A percentile compares a stretch with the other conserved stretches of the same genome.
Evolutionary conservation across 805 yeast species (phyloP).

Genomic region (Candida tallmaniae): DNA sequence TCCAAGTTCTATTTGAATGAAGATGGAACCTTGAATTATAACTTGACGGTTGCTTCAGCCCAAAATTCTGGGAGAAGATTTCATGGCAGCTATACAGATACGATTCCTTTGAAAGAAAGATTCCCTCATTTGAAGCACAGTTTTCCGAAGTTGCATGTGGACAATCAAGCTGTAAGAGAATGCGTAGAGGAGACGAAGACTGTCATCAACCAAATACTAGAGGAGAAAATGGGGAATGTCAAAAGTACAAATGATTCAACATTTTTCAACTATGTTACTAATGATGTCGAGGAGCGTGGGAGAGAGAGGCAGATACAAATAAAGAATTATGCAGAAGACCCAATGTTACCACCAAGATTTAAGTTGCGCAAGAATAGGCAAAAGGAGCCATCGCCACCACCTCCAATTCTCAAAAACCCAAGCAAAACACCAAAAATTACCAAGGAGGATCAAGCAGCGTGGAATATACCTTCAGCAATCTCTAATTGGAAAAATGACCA

Average conservation of each 20-base stretch:
- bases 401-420: conserved; percentile 52
- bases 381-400: conserved; percentile 50
- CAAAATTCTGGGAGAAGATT: conserved; percentile 19
- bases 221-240: conserved; percentile 28
- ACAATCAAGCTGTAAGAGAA: conserved; percentile 35
- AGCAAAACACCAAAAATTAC: conserved; percentile 47
- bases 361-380: conserved; percentile 70
- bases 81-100: conserved; percentile 50
- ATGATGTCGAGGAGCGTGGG: conserved; percentile 13
- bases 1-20: conserved; percentile 20
- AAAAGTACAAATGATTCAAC: conserved; percentile 35
- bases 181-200: conserved; percentile 53
- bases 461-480: conserved; percentile 88
- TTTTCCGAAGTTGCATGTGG: conserved; percentile 36
- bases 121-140: conserved; percentile 36
- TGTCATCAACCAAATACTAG: conserved; percentile 50
- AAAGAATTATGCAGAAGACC: conserved; percentile 68
- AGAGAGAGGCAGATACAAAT: conserved; percentile 52
- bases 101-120: conserved; percentile 52
- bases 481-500: conserved; percentile 96
- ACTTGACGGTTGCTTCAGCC: conserved; percentile 17
- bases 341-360: conserved; percentile 78
- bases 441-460: conserved; percentile 67
- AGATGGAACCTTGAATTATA: conserved; percentile 26
- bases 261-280: conserved; percentile 21